phyloP scores from a whole-genome alignment of 1,284 basidiomycete species.

The Leccinum subfulvum region DNA sequence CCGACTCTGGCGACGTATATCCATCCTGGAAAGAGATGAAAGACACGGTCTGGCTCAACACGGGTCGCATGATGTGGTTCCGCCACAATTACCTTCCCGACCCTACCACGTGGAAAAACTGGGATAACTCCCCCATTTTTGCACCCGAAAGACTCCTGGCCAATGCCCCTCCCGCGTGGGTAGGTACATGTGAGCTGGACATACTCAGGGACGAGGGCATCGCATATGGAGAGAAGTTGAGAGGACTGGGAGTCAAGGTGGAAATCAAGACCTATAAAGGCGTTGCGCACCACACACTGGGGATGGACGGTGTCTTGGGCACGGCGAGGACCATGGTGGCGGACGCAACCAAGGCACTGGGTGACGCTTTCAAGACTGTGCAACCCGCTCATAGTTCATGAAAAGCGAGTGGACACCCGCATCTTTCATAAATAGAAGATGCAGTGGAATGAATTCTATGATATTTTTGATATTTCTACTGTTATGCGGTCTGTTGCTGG shows the following conservation, averaged over 20 bases:
- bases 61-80: constrained; percentile 73
- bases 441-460: constrained; percentile 15
- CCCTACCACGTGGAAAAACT: constrained; percentile 54
- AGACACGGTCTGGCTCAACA: constrained; percentile 58
- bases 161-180: constrained; percentile 57
- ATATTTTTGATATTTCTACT: constrained; percentile 32
- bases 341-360: constrained; percentile 52
- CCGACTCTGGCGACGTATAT: constrained; percentile 39
- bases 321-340: constrained; percentile 53
- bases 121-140: constrained; percentile 69
- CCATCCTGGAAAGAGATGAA: constrained; percentile 59
- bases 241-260: constrained; percentile 50
- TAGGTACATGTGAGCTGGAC: constrained; percentile 66
- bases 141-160: constrained; percentile 55
- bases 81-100: constrained; percentile 65
- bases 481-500: constrained; percentile 37
- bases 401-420: background rate
- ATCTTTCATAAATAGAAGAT: constrained; percentile 1
- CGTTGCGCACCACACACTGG: constrained; percentile 68
- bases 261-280: constrained; percentile 57
- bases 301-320: constrained; percentile 62
- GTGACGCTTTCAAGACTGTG: constrained; percentile 39
- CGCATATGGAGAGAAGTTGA: constrained; percentile 61
- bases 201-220: constrained; percentile 68
- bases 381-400: background rate